Evolutionary conservation across 371 early-diverging fungal species (phyloP).

Genomic region (Capniomyces stellatus): DNA sequence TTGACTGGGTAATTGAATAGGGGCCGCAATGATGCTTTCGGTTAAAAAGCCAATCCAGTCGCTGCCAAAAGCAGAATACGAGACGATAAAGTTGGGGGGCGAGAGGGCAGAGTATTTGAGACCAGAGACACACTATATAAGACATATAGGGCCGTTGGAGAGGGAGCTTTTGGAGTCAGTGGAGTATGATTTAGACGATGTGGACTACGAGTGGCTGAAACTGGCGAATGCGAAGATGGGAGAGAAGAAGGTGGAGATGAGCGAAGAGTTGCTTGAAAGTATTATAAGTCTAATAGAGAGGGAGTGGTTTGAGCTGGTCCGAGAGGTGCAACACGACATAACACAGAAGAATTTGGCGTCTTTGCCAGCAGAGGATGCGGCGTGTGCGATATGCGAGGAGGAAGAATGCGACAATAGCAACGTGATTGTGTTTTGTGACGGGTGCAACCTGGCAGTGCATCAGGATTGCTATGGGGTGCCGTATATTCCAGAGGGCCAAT

Average conservation of each 20-base stretch:
- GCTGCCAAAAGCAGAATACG: conserved; percentile 8
- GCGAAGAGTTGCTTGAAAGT: conserved; percentile 57
- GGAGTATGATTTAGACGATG: conserved; percentile 97
- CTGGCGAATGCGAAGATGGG: conserved; percentile 43
- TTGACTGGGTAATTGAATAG: too few species aligned
- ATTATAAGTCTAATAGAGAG: conserved; percentile 88
- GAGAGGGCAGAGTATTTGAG: conserved; percentile 12
- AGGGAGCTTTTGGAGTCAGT: conserved; percentile 52
- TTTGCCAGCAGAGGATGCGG: conserved; percentile 53
- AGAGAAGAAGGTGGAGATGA: conserved; percentile 25
- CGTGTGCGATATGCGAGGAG: conserved; percentile 89
- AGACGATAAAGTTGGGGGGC: neutral
- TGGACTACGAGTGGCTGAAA: conserved; percentile 66
- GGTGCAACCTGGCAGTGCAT: conserved; percentile 97
- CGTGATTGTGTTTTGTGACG: conserved; percentile 98
- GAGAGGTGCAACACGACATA: conserved; percentile 26
- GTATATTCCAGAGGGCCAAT: conserved; percentile 97
- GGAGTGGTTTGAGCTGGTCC: conserved; percentile 81
- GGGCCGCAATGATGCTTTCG: conserved; percentile 17
- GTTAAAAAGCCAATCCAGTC: conserved; percentile 13
- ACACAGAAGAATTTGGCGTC: conserved; percentile 11
- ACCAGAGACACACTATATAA: conserved; percentile 38
- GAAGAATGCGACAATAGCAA: conserved; percentile 93
- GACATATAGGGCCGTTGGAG: conserved; percentile 60
- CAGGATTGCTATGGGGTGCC: conserved; percentile 99